Percentiles rank a stretch among this genome's conserved stretches.
Conservation (phyloP, 768 basidiomycete species). For the Tylopilus cervinicoccineus region DNA sequence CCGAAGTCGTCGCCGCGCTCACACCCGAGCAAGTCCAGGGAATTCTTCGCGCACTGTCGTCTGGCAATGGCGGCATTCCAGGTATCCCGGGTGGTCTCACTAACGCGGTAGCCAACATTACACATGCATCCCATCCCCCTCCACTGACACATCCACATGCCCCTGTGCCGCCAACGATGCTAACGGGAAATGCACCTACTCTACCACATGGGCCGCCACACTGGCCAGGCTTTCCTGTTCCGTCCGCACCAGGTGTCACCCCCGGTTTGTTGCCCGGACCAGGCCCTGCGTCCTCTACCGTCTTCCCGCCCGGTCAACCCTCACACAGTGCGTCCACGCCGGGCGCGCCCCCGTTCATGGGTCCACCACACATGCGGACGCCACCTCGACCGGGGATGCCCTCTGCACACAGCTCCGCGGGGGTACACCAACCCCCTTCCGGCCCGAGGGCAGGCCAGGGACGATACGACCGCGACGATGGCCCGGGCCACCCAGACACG, state of each 20-base stretch:
- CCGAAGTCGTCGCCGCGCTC: conserved; percentile 68
- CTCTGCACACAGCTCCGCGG: conserved; percentile 11
- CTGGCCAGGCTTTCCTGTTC: conserved; percentile 27
- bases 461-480: conserved; percentile 27
- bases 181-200: background rate
- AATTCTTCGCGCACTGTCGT: conserved; percentile 55
- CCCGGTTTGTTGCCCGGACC: conserved; percentile 8
- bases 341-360: conserved; percentile 14
- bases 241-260: conserved; percentile 10
- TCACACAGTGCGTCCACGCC: background rate
- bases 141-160: conserved; percentile 10
- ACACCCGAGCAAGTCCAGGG: conserved; percentile 74
- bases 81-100: conserved; percentile 30
- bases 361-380: conserved; percentile 12
- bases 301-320: conserved; percentile 8
- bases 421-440: conserved; percentile 24
- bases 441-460: conserved; percentile 29
- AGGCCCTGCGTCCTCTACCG: background rate
- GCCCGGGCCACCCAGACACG: conserved; percentile 10
- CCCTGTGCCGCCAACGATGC: conserved; percentile 10
- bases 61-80: conserved; percentile 34
- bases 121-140: conserved; percentile 11
- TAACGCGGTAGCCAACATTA: conserved; percentile 22
- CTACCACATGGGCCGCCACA: conserved; percentile 15
- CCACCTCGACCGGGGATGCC: conserved; percentile 24